Evolutionary conservation across 139 green algal species (phyloP), one percentile per base, ranked within the genome.

Genomic region (Edaphochlamys debaryana): DNA sequence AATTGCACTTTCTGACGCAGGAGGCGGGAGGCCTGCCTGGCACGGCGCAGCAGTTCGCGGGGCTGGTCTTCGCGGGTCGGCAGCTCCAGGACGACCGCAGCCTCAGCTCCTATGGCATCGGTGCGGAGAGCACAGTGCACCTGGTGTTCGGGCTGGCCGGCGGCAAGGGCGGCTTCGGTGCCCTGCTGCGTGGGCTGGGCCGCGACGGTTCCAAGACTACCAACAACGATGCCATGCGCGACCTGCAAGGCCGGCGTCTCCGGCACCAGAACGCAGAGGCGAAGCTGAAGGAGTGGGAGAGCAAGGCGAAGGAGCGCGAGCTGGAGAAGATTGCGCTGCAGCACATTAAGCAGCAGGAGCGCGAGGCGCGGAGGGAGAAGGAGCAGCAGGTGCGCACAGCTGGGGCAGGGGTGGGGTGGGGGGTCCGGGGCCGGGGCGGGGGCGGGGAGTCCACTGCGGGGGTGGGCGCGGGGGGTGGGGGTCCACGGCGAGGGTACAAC

Each of bases 81-180:
- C 69, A 84, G 67, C 58, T 91, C 25, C 27, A 78, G 9, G 87
- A 91, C 29, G 82, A 88, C 50, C 42, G 67, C n/a, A 58, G 36
- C 54, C 34, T 92, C 20, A 27, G 25, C 0, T 52, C 48, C 11
- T 92, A 84, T 32, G 80, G 52, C 6, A 82, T 89, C 25, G 17
- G 23, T 20, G 32, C 38, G 4, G 64, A 60, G 38, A 85, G 81
- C 79, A 93, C 86, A 0, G 29, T 96, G 20, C 78, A 91, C 54
- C 60, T 96, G 17, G 75, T 93, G 45, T 77, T 94, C 20, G 76
- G 91, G 9, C 88, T 97, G 22, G 63, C 66, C 19, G 94, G 94
- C 69, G 94, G 94, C 56, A 97, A 99, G 89, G 97, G 97, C 19
- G 97, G 97, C 50, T 99, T 99, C 88, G 97, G 97, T 0, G 94